Evolutionary conservation across 306 rosid species (phyloP).

Genomic region (Prunus mira): DNA sequence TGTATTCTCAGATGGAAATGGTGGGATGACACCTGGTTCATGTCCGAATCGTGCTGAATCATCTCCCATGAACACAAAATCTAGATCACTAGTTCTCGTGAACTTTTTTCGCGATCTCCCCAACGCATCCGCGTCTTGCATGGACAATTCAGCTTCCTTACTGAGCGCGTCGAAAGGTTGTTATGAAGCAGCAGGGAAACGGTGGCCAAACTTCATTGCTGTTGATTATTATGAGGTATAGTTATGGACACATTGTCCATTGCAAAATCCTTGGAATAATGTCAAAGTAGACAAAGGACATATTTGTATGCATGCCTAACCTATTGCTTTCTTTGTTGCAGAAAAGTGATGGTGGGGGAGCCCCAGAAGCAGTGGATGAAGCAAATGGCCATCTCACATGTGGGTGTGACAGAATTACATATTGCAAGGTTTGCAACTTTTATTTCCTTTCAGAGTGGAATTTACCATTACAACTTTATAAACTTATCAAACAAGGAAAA

Average conservation of each 20-base stretch:
- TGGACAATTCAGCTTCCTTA: slow-evolving; percentile 74
- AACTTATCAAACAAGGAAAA: neutral
- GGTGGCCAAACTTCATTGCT: slow-evolving; percentile 95
- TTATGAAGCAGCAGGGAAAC: slow-evolving; percentile 53
- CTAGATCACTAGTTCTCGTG: slow-evolving; percentile 58
- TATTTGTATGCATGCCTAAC: neutral
- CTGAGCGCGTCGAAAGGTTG: slow-evolving; percentile 55
- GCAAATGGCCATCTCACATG: slow-evolving; percentile 91
- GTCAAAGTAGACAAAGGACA: neutral
- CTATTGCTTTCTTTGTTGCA: slow-evolving; percentile 26
- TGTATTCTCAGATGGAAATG: slow-evolving; percentile 70
- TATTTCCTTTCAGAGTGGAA: slow-evolving; percentile 1
- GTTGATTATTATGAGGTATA: slow-evolving; percentile 84
- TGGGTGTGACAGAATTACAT: slow-evolving; percentile 83
- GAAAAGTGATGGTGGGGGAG: slow-evolving; percentile 96
- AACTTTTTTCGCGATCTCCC: slow-evolving; percentile 69
- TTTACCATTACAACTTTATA: neutral
- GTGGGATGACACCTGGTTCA: slow-evolving; percentile 61
- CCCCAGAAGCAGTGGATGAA: slow-evolving; percentile 83
- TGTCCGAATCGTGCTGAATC: slow-evolving; percentile 83
- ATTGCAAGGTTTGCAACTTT: slow-evolving; percentile 72
- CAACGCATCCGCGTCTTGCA: slow-evolving; percentile 51
- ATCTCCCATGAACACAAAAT: slow-evolving; percentile 52
- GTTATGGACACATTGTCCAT: neutral
- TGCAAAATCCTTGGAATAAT: neutral